Base-by-base conservation (phyloP, 768 basidiomycete genomes). In the Hypholoma fasciculare region DNA sequence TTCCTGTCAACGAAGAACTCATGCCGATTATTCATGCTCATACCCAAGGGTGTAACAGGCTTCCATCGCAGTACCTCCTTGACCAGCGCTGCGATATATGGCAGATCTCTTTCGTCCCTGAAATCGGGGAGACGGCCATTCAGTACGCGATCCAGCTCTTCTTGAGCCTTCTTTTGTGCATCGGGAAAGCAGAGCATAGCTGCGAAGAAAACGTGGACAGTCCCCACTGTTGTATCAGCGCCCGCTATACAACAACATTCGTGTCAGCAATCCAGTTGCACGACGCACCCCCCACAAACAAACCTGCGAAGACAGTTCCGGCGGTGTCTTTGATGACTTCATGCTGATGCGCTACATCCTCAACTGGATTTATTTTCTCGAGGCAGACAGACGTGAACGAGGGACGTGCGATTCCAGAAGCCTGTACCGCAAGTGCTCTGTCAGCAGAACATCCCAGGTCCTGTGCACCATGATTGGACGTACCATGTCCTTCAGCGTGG, bases 171-270 rank as follows among this genome's bases (percentile, higher is more conserved):
- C 42, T 55, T 61, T 62, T 75, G 74, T 0, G 69, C 69, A 2
- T 77, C 74, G 1, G 78, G 80, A 59, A 76, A 65, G 17, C 68
- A 65, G 0, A 74, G 63, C 75, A 81, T 77, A 1, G 73, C 75
- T 6, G 77, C 69, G 30, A 80, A 52, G 57, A 80, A 76, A 11
- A 59, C 61, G 19, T 63, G 64, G 12, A 72, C 63, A 3, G 66
- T 60, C 1, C 69, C 67, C 1, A 69, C 56, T 2, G 68, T 72
- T 11, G 72, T 71, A 39, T 72, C 69, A 12, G 68, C 63, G 11
- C 65, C 70, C 37, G 68, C 70, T 69, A 47, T 50, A 43, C 1
- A 26, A 53, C 12, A 39, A 12, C 59, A 23, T 56, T 17, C 11
- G 60, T 54, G 63, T 63, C 39, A 47, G 19, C 56, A 34, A 20